Evolutionary conservation across 805 yeast genomes (phyloP).

Genomic region (Komagataella phaffii): DNA sequence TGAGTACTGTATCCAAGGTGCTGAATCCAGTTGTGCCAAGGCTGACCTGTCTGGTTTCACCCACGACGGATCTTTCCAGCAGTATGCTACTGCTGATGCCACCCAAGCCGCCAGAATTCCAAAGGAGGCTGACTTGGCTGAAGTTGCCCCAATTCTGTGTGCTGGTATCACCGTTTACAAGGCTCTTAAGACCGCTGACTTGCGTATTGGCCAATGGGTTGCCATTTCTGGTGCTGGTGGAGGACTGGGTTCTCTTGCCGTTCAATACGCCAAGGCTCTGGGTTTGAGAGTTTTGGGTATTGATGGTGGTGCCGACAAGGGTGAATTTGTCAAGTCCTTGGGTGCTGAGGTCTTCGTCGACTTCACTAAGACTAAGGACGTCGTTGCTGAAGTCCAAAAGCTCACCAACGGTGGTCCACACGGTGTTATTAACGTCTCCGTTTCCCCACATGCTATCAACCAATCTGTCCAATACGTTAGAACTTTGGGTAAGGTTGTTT

Average conservation of each 20-base stretch:
- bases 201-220: slow-evolving; percentile 57
- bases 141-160: slow-evolving; percentile 35
- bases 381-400: slow-evolving; percentile 23
- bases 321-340: slow-evolving; percentile 21
- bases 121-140: slow-evolving; percentile 30
- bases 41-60: slow-evolving; percentile 69
- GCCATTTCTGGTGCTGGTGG: slow-evolving; percentile 73
- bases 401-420: slow-evolving; percentile 39
- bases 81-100: slow-evolving; percentile 40
- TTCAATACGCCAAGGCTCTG: slow-evolving; percentile 68
- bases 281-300: slow-evolving; percentile 60
- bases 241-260: slow-evolving; percentile 66
- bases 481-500: slow-evolving; percentile 44
- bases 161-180: slow-evolving; percentile 43
- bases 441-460: slow-evolving; percentile 32
- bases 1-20: slow-evolving; percentile 45
- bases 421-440: slow-evolving; percentile 39
- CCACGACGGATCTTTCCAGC: slow-evolving; percentile 50
- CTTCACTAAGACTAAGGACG: slow-evolving; percentile 25
- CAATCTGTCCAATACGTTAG: slow-evolving; percentile 27
- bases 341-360: slow-evolving; percentile 37
- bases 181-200: slow-evolving; percentile 35
- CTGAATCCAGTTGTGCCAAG: slow-evolving; percentile 53
- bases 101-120: slow-evolving; percentile 36
- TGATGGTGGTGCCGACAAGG: slow-evolving; percentile 46